Conservation (phyloP, 2,329 filamentous ascomycete species). For the Trichoderma sp. region DNA sequence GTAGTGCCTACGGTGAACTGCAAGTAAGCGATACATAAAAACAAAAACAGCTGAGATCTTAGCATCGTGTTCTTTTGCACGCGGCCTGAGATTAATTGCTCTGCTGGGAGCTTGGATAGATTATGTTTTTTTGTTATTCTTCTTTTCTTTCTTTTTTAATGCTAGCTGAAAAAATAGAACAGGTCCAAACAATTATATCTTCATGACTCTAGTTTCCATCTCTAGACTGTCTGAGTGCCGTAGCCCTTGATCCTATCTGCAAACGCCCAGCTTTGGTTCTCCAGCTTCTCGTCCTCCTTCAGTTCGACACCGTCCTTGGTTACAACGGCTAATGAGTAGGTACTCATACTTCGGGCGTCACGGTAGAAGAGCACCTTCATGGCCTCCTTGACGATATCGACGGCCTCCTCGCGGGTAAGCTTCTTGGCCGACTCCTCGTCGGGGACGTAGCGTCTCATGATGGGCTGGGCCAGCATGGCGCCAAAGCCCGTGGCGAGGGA, state of each 20-base stretch:
- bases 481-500: constrained; percentile 93
- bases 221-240: constrained; percentile 75
- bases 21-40: background rate
- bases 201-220: background rate
- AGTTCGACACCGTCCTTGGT: constrained; percentile 87
- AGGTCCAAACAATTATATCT: background rate
- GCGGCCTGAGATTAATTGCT: background rate
- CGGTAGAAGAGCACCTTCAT: constrained; percentile 99
- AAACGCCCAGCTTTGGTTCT: constrained; percentile 97
- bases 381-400: constrained; percentile 82
- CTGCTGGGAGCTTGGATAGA: background rate
- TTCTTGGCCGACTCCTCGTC: constrained; percentile 76
- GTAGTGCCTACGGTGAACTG: background rate
- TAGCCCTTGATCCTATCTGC: constrained; percentile 94
- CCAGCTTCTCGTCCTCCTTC: constrained; percentile 81
- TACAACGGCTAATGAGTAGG: constrained; percentile 87
- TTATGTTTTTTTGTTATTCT: background rate
- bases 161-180: background rate
- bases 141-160: background rate
- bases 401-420: constrained; percentile 75
- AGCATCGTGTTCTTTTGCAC: background rate
- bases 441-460: constrained; percentile 80
- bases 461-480: constrained; percentile 86
- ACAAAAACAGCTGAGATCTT: background rate
- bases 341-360: constrained; percentile 88